Percentiles rank a stretch among this genome's conserved stretches.
phyloP scores from a whole-genome alignment of 805 yeast genomes.

The Monosporozyma servazzii region DNA sequence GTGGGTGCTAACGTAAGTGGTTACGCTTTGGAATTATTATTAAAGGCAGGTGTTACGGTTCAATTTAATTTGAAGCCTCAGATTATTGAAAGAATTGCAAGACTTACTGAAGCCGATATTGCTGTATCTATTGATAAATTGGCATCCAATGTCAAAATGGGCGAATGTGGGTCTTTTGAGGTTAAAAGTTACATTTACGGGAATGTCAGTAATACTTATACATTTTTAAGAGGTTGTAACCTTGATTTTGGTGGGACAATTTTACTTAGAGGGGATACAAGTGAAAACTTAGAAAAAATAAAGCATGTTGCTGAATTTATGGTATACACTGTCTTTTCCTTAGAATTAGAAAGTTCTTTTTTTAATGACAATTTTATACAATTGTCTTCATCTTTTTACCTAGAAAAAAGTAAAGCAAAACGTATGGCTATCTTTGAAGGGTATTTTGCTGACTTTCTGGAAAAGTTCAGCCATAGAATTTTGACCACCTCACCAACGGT shows the following conservation, averaged over 20 bases:
- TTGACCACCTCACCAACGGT: slow-evolving; percentile 84
- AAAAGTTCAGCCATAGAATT: slow-evolving; percentile 39
- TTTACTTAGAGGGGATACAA: slow-evolving; percentile 72
- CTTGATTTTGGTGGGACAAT: slow-evolving; percentile 72
- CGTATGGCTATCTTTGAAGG: slow-evolving; percentile 17
- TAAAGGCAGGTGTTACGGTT: slow-evolving; percentile 71
- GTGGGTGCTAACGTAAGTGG: slow-evolving; percentile 79
- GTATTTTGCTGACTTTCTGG: slow-evolving; percentile 33
- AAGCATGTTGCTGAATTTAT: slow-evolving; percentile 76
- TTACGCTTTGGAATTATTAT: slow-evolving; percentile 60
- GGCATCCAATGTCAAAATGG: slow-evolving; percentile 62
- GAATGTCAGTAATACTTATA: slow-evolving; percentile 54
- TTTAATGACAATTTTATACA: slow-evolving; percentile 62
- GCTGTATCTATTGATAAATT: slow-evolving; percentile 79
- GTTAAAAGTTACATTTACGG: slow-evolving; percentile 56
- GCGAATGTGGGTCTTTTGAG: slow-evolving; percentile 64
- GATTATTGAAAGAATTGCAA: slow-evolving; percentile 67
- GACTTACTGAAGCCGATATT: slow-evolving; percentile 76
- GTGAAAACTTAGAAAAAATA: slow-evolving; percentile 49
- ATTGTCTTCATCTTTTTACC: slow-evolving; percentile 34
- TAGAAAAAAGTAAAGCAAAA: slow-evolving; percentile 12
- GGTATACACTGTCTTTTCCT: slow-evolving; percentile 68
- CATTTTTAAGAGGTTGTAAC: slow-evolving; percentile 73
- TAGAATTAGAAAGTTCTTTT: slow-evolving; percentile 68
- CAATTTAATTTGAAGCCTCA: slow-evolving; percentile 73